Evolutionary conservation across 2,329 filamentous ascomycete species (phyloP), one percentile per base, ranked within the genome.

Genomic region (Colletotrichum sp.): DNA sequence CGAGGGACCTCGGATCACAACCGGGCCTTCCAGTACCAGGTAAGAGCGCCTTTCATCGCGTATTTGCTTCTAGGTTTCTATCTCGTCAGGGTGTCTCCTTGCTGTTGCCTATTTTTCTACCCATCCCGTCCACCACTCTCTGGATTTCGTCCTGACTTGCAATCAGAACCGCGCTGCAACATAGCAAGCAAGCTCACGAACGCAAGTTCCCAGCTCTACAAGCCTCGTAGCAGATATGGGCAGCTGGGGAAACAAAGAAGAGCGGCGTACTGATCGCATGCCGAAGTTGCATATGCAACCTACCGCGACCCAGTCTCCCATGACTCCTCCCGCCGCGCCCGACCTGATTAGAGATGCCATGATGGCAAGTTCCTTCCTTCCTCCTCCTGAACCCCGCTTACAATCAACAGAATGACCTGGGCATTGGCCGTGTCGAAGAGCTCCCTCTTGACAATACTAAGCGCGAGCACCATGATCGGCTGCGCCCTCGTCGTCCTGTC

Each of bases 391-490:
- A 16, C 24, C 4, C 18, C 15, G 18, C 71, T 74, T 16, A 76
- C 64, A 30, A 16, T 4, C 9, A 59, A n/a, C 13, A 84, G 83
- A 79, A 79, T 28, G 83, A 84, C 52, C 77, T 84, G 3, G 82
- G 83, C 13, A 75, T 72, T 5, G n/a, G 26, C 9, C 81, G 82
- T 6, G 26, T 83, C 9, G 79, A 81, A 3, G 71, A 76, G 8
- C 75, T 82, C 5, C 80, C 79, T 6, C 68, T 81, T 55, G 78
- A 81, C n/a, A 73, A 81, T 36, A 71, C 71, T n/a, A 72, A 57
- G 10, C 32, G 44, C 44, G 16, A 39, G 30, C 13, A 36, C 24
- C 12, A 59, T 24, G 8, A 34, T 24, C 70, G 57, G 1, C 60
- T 8, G 15, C 77, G 66, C 36, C 44, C 44, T 59, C 71, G 76